phyloP scores from a whole-genome alignment of 148 eudicot species.

The Salicornia ramosissima region DNA sequence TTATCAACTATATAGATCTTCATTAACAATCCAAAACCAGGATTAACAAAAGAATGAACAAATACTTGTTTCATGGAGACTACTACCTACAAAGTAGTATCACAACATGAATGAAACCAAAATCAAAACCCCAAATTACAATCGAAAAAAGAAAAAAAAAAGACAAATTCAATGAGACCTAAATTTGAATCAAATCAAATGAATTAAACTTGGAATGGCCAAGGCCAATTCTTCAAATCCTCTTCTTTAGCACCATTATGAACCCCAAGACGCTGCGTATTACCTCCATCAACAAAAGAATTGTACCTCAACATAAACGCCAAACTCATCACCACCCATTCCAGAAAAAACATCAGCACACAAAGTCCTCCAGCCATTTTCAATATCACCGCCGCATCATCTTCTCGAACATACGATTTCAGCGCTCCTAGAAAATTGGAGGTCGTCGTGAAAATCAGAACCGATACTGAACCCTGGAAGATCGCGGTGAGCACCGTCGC shows the following conservation, averaged over 20 bases:
- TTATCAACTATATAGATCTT: background rate
- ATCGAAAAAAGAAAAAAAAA: background rate
- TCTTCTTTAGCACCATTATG: conserved; percentile 21
- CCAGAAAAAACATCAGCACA: conserved; percentile 37
- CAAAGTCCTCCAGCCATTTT: conserved; percentile 46
- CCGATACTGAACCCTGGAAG: conserved; percentile 45
- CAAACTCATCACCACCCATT: conserved; percentile 41
- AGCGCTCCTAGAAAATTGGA: conserved; percentile 27
- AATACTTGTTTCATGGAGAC: background rate
- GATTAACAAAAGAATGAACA: conserved; percentile 17
- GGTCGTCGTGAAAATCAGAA: conserved; percentile 37
- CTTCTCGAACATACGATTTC: conserved; percentile 40
- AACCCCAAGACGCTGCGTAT: background rate
- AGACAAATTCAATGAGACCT: background rate
- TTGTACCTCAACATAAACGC: conserved; percentile 37
- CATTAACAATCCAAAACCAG: background rate
- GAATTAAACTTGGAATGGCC: conserved; percentile 25
- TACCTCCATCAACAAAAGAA: conserved; percentile 32
- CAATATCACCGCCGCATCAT: conserved; percentile 37
- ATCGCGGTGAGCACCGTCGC: conserved; percentile 43
- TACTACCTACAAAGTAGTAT: background rate
- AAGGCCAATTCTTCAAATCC: conserved; percentile 33
- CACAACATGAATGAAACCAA: background rate
- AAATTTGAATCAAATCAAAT: background rate
- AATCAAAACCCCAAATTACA: background rate